Base-by-base conservation (phyloP, 1,284 basidiomycete genomes). In the Polyporus tsugae region DNA sequence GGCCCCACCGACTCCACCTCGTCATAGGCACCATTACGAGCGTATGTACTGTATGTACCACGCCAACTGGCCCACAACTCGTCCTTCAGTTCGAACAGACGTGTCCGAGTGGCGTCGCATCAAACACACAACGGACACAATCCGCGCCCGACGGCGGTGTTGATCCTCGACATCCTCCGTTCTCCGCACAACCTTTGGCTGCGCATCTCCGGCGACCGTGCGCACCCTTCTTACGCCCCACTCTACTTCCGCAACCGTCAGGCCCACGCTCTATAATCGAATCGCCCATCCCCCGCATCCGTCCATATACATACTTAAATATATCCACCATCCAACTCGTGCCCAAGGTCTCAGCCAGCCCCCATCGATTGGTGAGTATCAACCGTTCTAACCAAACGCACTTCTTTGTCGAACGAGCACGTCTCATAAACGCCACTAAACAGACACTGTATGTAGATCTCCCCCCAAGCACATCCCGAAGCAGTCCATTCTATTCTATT, bases 31-130 rank as follows among this genome's bases (percentile, higher is more conserved):
- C 42, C 42, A 9, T 44, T 42, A 29, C 29, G 29, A 29, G 29
- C 29, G 29, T 17, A 42, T 15, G 42, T 49, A 49, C 46, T 10
- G 44, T 46, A 46, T 22, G 44, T 46, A n/a, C 44, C 44, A n/a
- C 6, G 44, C 44, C 9, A 29, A 11, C 46, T 2, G 11, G 2
- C 46, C 10, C 22, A 10, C n/a, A 9, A 5, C 46, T 22, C 46
- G 7, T 17, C 46, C 46, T 25, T 49, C 46, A 22, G n/a, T 49
- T 13, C n/a, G 3, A 49, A 49, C 46, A 22, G 10, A 25, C 46
- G 46, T 49, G n/a, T 49, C 46, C 46, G 46, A 49, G 46, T 49
- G 46, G 46, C 46, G 46, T 49, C 46, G 46, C 46, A 49, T 49
- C 46, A 49, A 22, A 7, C 22, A 49, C 44, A 7, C 22, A 9